Evolutionary conservation across 768 basidiomycete species (phyloP).

Genomic region (Kwoniella heveanensis): DNA sequence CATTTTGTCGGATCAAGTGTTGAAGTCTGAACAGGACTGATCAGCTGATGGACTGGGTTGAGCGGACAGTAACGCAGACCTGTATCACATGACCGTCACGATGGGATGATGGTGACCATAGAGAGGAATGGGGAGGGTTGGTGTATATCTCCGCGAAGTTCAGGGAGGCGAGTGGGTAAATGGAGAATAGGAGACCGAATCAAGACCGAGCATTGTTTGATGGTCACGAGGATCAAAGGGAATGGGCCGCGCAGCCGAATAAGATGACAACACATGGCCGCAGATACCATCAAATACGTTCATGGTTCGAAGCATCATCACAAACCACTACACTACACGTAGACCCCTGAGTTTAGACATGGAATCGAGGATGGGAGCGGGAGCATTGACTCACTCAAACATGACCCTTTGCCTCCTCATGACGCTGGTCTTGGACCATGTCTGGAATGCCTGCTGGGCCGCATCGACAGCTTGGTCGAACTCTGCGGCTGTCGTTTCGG

Average conservation of each 20-base stretch:
- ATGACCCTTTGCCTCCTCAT: conserved; percentile 84
- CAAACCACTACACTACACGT: too few relatives aligned
- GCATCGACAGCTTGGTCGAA: conserved; percentile 81
- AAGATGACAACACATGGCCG: too few relatives aligned
- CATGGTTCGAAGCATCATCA: background rate
- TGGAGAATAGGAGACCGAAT: too few relatives aligned
- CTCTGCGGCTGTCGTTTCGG: conserved; percentile 79
- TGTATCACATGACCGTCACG: too few relatives aligned
- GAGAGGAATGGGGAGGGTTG: too few relatives aligned
- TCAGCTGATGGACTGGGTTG: conserved; percentile 8
- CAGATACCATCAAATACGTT: background rate
- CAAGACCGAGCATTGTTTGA: too few relatives aligned
- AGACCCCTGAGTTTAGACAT: background rate
- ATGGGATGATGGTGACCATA: too few relatives aligned
- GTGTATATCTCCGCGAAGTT: too few relatives aligned
- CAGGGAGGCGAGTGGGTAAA: too few relatives aligned
- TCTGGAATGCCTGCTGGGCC: conserved; percentile 80
- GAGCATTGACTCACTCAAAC: conserved; percentile 70
- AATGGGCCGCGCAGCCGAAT: too few relatives aligned
- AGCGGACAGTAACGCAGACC: too few relatives aligned
- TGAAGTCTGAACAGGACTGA: conserved; percentile 66
- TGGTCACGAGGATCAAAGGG: too few relatives aligned
- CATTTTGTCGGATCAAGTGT: conserved; percentile 77
- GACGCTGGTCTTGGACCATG: conserved; percentile 84
- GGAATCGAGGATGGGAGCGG: background rate